Percentiles rank a stretch among this genome's conserved stretches.
Conservation (phyloP, 2,329 filamentous ascomycete species). For the Aspergillus jensenii region DNA sequence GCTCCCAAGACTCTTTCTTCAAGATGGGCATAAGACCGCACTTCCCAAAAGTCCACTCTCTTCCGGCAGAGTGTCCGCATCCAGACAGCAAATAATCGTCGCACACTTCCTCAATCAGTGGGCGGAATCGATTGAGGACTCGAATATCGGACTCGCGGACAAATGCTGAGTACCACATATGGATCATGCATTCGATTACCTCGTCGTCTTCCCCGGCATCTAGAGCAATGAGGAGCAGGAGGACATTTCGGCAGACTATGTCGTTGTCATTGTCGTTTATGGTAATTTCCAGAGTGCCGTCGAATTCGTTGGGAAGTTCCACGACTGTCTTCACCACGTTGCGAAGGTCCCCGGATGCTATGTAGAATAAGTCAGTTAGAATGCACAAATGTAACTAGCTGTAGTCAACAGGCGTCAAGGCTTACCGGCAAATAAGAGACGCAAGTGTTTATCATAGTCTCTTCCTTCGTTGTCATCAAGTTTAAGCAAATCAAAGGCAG, state of each 20-base stretch:
- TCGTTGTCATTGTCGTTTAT: constrained; percentile 44
- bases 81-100: constrained; percentile 4
- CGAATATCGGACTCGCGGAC: constrained; percentile 25
- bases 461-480: constrained; percentile 31
- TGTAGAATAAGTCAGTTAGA: background rate
- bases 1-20: constrained; percentile 31
- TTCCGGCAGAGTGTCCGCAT: constrained; percentile 18
- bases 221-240: constrained; percentile 40
- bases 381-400: no score
- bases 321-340: constrained; percentile 45
- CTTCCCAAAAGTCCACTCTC: constrained; percentile 31
- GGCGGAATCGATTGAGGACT: constrained; percentile 26
- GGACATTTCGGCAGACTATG: constrained; percentile 42
- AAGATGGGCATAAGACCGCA: constrained; percentile 30
- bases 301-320: constrained; percentile 31
- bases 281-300: constrained; percentile 21
- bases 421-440: constrained; percentile 38
- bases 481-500: constrained; percentile 41
- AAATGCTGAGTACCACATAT: constrained; percentile 50
- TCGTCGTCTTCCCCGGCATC: constrained; percentile 13
- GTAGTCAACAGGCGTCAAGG: background rate
- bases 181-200: constrained; percentile 37
- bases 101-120: constrained; percentile 33
- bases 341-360: constrained; percentile 47
- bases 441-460: constrained; percentile 19